Percentiles rank a stretch among this genome's conserved stretches.
Evolutionary conservation across 2,329 filamentous ascomycete species (phyloP).

Genomic region (Sclerotinia sclerotiorum): DNA sequence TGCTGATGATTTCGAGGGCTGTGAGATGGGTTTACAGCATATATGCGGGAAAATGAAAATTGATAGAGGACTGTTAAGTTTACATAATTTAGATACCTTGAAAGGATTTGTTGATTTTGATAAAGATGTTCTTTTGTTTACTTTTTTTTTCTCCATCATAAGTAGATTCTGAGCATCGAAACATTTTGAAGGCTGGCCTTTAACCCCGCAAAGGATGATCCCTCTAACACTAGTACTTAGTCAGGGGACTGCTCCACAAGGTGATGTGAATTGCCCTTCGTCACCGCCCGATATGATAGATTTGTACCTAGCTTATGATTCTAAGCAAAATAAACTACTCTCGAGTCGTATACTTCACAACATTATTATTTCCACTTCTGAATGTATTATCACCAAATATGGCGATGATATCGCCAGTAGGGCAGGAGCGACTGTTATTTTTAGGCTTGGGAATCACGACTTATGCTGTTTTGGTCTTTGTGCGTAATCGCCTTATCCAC

Average conservation of each 20-base stretch:
- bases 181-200: too few relatives aligned
- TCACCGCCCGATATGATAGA: constrained; percentile 16
- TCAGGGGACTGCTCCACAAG: constrained; percentile 1
- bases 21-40: neutral
- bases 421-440: constrained; percentile 35
- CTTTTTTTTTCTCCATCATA: neutral
- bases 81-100: neutral
- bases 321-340: neutral
- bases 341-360: neutral
- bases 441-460: constrained; percentile 50
- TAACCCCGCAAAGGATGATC: constrained; percentile 11
- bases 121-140: neutral
- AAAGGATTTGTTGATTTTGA: neutral
- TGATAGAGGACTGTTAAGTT: neutral
- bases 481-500: constrained; percentile 58
- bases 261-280: constrained; percentile 8
- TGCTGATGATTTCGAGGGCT: neutral
- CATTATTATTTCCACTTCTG: constrained; percentile 19
- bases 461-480: constrained; percentile 56
- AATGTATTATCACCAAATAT: constrained; percentile 35
- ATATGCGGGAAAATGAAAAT: neutral
- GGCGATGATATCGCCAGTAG: constrained; percentile 36
- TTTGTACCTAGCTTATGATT: neutral
- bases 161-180: too few relatives aligned
- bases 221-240: neutral